A percentile compares a stretch with the other conserved stretches of the same genome.
Evolutionary conservation across 306 rosid genomes (phyloP).

Genomic region (Leucaena leucocephala): DNA sequence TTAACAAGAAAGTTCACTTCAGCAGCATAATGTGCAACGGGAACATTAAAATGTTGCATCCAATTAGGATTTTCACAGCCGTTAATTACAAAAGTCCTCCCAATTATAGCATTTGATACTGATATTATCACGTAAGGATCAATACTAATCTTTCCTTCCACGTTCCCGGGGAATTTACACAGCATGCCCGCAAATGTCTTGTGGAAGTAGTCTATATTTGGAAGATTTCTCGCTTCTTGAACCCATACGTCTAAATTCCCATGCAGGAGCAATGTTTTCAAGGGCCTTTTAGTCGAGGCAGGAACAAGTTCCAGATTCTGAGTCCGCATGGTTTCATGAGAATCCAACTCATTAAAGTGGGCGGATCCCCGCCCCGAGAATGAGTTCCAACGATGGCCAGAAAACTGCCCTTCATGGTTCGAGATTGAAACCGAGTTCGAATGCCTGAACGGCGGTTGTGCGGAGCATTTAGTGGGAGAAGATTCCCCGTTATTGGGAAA

Average conservation of each 20-base stretch:
- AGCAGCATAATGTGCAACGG: constrained; percentile 75
- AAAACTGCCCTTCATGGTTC: constrained; percentile 59
- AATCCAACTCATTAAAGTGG: constrained; percentile 36
- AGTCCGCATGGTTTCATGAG: constrained; percentile 53
- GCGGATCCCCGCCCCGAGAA: constrained; percentile 60
- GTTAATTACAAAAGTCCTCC: constrained; percentile 91
- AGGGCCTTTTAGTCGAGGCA: constrained; percentile 64
- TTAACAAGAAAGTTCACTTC: constrained; percentile 89
- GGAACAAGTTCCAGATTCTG: constrained; percentile 72
- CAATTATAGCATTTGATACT: constrained; percentile 74
- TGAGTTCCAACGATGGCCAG: constrained; percentile 58
- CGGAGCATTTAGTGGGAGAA: constrained; percentile 42
- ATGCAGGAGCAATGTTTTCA: constrained; percentile 80
- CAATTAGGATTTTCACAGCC: constrained; percentile 82
- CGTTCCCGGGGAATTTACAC: constrained; percentile 66
- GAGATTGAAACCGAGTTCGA: constrained; percentile 61
- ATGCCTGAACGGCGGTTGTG: constrained; percentile 26
- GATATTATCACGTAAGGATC: constrained; percentile 88
- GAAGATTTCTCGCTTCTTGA: constrained; percentile 70
- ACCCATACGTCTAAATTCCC: constrained; percentile 94
- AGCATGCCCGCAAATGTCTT: constrained; percentile 81
- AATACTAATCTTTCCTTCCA: constrained; percentile 73
- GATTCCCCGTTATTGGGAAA: constrained; percentile 52
- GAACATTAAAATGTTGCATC: constrained; percentile 88
- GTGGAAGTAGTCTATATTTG: constrained; percentile 97